Conservation (phyloP, 1,284 basidiomycete species). For the Heliocybe sulcata region DNA sequence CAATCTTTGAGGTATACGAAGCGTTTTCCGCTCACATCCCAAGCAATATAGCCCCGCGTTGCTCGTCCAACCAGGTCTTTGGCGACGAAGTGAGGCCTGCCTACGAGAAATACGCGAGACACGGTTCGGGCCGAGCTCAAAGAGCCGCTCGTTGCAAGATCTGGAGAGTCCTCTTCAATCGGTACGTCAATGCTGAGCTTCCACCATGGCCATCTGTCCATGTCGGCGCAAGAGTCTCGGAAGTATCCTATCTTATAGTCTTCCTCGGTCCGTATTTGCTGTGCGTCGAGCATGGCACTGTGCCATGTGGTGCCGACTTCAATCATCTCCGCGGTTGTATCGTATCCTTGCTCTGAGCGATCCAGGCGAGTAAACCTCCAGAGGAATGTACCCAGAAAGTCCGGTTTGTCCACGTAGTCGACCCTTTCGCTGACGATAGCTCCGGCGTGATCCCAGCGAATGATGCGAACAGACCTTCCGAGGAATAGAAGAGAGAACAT, state of each 20-base stretch:
- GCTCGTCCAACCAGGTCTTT: not conserved
- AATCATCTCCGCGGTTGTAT: conserved; percentile 10
- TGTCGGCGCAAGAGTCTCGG: not conserved
- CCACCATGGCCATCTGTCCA: not conserved
- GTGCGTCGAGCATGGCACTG: not conserved
- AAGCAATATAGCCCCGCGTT: conserved; percentile 6
- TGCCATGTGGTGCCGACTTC: not conserved
- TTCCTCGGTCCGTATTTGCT: not conserved
- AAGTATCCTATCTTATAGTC: not conserved
- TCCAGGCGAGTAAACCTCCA: conserved; percentile 13
- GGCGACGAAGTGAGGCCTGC: not conserved
- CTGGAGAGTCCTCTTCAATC: no score
- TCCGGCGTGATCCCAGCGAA: conserved; percentile 15
- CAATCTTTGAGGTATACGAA: conserved; percentile 17
- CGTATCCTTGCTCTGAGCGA: conserved; percentile 9
- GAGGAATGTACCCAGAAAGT: conserved; percentile 14
- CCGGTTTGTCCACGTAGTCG: not conserved
- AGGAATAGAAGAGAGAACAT: conserved; percentile 11
- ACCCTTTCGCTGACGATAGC: conserved; percentile 5
- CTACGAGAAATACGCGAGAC: not conserved
- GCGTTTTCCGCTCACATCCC: not conserved
- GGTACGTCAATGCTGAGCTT: not conserved
- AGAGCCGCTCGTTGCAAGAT: no score
- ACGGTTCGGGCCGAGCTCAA: not conserved
- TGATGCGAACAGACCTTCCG: conserved; percentile 6